Base-by-base conservation (phyloP, 139 green algal genomes). In the Tetradesmus obliquus region DNA sequence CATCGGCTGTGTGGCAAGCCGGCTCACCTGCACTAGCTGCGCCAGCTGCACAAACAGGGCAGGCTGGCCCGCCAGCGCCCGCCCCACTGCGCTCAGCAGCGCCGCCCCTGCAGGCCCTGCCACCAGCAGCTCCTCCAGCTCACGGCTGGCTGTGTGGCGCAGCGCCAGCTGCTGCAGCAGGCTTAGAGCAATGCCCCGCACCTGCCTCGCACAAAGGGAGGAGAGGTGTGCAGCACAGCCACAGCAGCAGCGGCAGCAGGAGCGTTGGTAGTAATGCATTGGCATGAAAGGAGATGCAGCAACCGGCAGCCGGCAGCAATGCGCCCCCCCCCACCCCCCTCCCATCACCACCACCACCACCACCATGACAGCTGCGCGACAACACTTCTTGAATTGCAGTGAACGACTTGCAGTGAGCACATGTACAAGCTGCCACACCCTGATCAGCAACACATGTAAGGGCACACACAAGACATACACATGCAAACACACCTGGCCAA, bases 41-140 rank as follows among this genome's bases (percentile, higher is more conserved):
- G 88, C 88, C 79, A 92, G 88, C 88, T 87, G 32, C 10, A 53
- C 24, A 24, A 92, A 86, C 89, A 92, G 82, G 22, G 58, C 62
- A 12, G 89, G 89, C 7, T 86, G 62, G 5, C 3, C 20, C 0
- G 51, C 66, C 6, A 88, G 66, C 0, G 62, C 45, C 8, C 55
- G 76, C 13, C 89, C 89, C 10, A 92, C 89, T 66, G 82, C 54
- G 2, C 20, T 82, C 66, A 92, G 89, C 82, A 92, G 66, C 2
- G 62, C 79, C 51, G 62, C 13, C 3, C 53, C 20, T 19, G 79
- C 66, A 8, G 66, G 89, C 20, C 66, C 84, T 4, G 66, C 55
- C 66, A 92, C 9, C 81, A 89, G 82, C 53, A 92, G 82, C 66
- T 88, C 81, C n/a, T 88, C 79, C 55, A 79, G 89, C 20, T 58